Percentiles rank a stretch among this genome's conserved stretches.
These are phyloP conservation scores for Colletotrichum chlorophyti DNA, from an alignment of 2,329 filamentous ascomycete genomes.

Conservation along the genomic window DNA sequence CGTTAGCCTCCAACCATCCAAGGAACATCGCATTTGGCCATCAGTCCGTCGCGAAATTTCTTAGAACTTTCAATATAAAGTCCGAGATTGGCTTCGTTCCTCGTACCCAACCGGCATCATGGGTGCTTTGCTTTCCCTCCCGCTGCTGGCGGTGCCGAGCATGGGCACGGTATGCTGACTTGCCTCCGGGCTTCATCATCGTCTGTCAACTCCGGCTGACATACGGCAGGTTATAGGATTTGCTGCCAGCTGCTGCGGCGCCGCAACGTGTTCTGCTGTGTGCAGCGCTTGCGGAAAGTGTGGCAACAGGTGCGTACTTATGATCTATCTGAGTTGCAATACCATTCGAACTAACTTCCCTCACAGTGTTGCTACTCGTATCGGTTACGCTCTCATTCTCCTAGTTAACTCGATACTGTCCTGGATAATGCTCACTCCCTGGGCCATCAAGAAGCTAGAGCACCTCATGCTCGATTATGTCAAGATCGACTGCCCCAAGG, in stretches of 20 bases:
- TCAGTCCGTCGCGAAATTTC: not conserved
- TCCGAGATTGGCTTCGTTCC: not conserved
- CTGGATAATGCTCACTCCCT: constrained; percentile 99
- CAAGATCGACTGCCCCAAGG: constrained; percentile 89
- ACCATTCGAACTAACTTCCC: constrained; percentile 20
- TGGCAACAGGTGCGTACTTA: constrained; percentile 78
- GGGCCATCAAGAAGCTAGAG: constrained; percentile 96
- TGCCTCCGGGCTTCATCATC: not conserved
- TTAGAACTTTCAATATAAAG: not conserved
- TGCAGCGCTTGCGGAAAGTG: constrained; percentile 97
- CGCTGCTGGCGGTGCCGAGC: constrained; percentile 87
- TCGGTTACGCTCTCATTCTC: constrained; percentile 93
- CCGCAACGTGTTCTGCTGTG: constrained; percentile 93
- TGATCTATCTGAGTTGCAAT: too few species aligned
- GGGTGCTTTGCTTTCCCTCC: constrained; percentile 91
- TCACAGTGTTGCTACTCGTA: constrained; percentile 88
- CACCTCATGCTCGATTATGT: constrained; percentile 94
- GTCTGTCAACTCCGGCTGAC: not conserved
- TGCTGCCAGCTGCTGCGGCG: constrained; percentile 91
- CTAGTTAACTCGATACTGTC: constrained; percentile 96
- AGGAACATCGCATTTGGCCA: not conserved
- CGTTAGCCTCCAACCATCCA: not conserved
- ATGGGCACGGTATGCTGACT: constrained; percentile 75
- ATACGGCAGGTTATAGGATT: constrained; percentile 72
- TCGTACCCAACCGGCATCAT: constrained; percentile 56